Base-by-base conservation (phyloP, 495 filamentous ascomycete species). In the Podospora sp. region DNA sequence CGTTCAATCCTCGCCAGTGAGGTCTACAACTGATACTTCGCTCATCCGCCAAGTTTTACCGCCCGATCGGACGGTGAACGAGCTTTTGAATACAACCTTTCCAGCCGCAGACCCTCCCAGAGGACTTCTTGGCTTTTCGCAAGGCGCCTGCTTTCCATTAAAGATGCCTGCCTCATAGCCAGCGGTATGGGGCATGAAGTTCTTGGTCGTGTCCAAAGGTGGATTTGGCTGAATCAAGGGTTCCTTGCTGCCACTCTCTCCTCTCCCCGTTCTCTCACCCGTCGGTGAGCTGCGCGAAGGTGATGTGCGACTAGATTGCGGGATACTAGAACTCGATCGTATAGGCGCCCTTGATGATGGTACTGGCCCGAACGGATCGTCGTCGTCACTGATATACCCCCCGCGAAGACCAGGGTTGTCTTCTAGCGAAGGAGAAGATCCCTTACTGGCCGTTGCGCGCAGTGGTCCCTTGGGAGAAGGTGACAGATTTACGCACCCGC, bases 21-120 rank as follows among this genome's bases (percentile, higher is more conserved):
- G 63, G 62, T 83, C 81, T 24, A 83, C 66, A 65, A 77, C 68
- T 8, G 69, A 69, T 14, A 81, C 61, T 26, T 81, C 81, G 59
- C 79, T 80, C 51, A 55, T 36, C 25, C 78, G 72, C 76, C 75
- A 81, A 0, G 68, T 71, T 49, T 66, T 60, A 9, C 65, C 20
- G 40, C 20, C 51, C 4, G 25, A 21, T 20, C 33, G 14, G 8
- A 36, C 65, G n/a, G 52, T n/a, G 16, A 2, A 27, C n/a, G 22
- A 49, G 11, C 52, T 22, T 14, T 57, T 11, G 8, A 20, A 6
- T n/a, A 3, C 56, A 26, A 11, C 24, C 9, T 74, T 33, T 8
- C 29, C 29, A 33, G 8, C 29, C 29, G 4, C 29, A 33, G 29
- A 33, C 29, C 29, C 29, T 33, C 29, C 29, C 29, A 33, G 29